A percentile compares a stretch with the other conserved stretches of the same genome.
Evolutionary conservation across 1,284 basidiomycete species (phyloP).

Genomic region (Cutaneotrichosporon sp.): DNA sequence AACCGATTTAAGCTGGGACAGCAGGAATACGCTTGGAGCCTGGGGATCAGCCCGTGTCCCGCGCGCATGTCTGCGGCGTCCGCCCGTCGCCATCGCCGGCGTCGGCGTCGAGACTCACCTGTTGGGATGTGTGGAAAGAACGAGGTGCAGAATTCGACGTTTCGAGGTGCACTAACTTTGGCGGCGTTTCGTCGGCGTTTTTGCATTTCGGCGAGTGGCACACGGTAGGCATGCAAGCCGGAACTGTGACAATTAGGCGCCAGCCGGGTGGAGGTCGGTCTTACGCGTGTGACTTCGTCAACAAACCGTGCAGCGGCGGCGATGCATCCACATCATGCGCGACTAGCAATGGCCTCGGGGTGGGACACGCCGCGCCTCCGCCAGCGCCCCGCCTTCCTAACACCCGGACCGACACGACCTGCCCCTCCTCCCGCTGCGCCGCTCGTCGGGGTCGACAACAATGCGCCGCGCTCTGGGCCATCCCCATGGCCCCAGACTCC

Average conservation of each 20-base stretch:
- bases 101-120: background rate
- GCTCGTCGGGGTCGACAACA: background rate
- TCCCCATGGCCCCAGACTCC: background rate
- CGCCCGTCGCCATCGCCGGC: no score
- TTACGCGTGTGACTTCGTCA: slow-evolving; percentile 4
- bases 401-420: background rate
- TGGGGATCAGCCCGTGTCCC: slow-evolving; percentile 9
- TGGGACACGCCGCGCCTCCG: background rate
- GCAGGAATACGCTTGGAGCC: slow-evolving; percentile 51
- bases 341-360: background rate
- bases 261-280: background rate
- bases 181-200: slow-evolving; percentile 1
- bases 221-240: background rate
- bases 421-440: background rate
- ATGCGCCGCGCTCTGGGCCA: background rate
- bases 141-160: background rate
- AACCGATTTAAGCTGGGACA: slow-evolving; percentile 53
- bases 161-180: background rate
- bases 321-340: background rate
- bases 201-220: background rate
- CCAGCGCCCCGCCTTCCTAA: background rate
- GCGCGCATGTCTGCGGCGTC: background rate
- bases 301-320: background rate
- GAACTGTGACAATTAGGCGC: background rate
- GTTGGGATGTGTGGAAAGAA: slow-evolving; percentile 7